Conservation (phyloP, 148 eudicot genomes). For the Vaccinium corymbosum region DNA sequence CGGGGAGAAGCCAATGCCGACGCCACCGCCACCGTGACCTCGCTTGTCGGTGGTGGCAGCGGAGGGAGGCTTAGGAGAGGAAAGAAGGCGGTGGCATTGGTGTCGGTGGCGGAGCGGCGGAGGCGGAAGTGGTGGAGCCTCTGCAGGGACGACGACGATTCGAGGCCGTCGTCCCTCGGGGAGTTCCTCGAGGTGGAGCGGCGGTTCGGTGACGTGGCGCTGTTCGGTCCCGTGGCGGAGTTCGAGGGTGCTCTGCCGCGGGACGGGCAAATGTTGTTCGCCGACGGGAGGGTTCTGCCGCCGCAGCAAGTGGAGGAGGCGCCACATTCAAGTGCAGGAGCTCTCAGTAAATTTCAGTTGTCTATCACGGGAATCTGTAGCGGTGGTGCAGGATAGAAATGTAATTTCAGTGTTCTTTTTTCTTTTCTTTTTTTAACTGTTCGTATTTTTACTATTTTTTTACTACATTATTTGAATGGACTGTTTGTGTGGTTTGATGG, state of each 20-base stretch:
- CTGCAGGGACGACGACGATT: slow-evolving; percentile 38
- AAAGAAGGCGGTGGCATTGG: slow-evolving; percentile 16
- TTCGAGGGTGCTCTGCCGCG: slow-evolving; percentile 14
- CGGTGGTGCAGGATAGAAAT: slow-evolving; percentile 22
- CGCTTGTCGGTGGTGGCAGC: slow-evolving; percentile 4
- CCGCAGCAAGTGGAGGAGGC: slow-evolving; percentile 30
- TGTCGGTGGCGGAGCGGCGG: slow-evolving; percentile 20
- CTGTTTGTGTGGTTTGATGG: too few relatives aligned
- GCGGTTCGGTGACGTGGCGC: slow-evolving; percentile 41
- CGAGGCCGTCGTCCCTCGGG: slow-evolving; percentile 39
- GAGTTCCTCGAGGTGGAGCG: slow-evolving; percentile 55
- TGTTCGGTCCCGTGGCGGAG: slow-evolving; percentile 24
- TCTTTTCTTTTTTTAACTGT: neutral
- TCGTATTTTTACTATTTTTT: too few relatives aligned
- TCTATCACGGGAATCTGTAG: slow-evolving; percentile 36
- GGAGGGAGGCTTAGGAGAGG: slow-evolving; percentile 11
- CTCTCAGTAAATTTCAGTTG: slow-evolving; percentile 33
- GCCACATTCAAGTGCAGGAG: slow-evolving; percentile 19
- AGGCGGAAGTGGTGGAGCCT: slow-evolving; percentile 45
- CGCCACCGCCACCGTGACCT: neutral
- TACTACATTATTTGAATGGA: too few relatives aligned
- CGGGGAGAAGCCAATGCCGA: slow-evolving; percentile 15
- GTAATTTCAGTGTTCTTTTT: neutral
- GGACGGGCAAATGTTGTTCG: slow-evolving; percentile 38
- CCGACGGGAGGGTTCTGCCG: slow-evolving; percentile 56